Percentiles rank a stretch among this genome's conserved stretches.
Conservation (phyloP, 192 early-diverging fungal species). For the Coemansia sp. region DNA sequence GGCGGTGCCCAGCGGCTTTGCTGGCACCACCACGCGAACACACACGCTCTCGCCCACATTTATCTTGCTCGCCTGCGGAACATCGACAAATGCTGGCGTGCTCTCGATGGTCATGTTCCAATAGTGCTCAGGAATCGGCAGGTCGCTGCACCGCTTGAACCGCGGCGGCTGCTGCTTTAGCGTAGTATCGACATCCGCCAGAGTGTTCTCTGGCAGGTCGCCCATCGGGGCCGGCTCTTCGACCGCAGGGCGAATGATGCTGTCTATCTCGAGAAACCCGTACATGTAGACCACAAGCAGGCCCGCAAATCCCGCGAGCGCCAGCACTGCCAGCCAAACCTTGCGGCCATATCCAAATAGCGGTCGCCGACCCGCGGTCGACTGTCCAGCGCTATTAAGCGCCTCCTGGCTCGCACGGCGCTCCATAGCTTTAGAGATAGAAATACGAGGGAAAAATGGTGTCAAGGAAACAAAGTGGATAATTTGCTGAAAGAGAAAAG, state of each 20-base stretch:
- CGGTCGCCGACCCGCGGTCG: too few species aligned
- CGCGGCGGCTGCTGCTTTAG: background rate
- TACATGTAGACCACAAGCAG: background rate
- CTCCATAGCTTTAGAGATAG: too few species aligned
- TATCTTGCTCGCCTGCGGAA: conserved; percentile 1
- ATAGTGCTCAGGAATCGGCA: conserved; percentile 5
- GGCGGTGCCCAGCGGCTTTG: background rate
- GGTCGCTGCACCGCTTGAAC: conserved; percentile 1
- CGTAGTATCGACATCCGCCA: background rate
- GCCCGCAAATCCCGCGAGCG: background rate
- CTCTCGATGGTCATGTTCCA: background rate
- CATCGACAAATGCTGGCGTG: conserved; percentile 2
- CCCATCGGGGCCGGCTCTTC: background rate
- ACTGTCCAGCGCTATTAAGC: too few species aligned
- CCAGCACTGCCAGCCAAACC: background rate
- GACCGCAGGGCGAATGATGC: background rate
- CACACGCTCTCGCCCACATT: conserved; percentile 25
- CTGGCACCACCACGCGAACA: conserved; percentile 39
- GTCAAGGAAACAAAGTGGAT: too few species aligned
- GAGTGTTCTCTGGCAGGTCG: background rate
- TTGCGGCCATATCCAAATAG: background rate
- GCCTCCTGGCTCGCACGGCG: too few species aligned
- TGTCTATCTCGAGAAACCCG: background rate
- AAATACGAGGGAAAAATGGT: too few species aligned
- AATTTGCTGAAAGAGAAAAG: too few species aligned